Evolutionary conservation across 2,329 filamentous ascomycete genomes (phyloP).

Genomic region (Pseudopithomyces maydicus): DNA sequence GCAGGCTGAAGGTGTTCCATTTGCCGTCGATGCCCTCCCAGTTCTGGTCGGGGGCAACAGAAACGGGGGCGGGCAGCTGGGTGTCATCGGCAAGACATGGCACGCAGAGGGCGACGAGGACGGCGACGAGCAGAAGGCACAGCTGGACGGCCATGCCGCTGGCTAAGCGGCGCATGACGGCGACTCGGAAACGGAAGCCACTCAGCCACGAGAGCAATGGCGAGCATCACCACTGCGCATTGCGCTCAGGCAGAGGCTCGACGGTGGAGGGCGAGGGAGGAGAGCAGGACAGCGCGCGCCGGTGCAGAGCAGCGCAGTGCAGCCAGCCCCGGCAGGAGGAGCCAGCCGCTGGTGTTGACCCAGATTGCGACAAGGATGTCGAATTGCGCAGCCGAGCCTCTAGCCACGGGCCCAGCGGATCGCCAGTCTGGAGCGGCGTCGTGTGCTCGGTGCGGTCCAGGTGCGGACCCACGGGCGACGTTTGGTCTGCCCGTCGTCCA

Average conservation of each 20-base stretch:
- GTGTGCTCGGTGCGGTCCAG: background rate
- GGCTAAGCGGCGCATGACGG: conserved; percentile 24
- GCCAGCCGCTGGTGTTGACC: conserved; percentile 21
- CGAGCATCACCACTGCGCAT: conserved; percentile 33
- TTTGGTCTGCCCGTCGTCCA: background rate
- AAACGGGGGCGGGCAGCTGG: conserved; percentile 36
- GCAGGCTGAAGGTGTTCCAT: conserved; percentile 73
- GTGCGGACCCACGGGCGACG: too few species aligned
- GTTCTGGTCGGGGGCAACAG: conserved; percentile 43
- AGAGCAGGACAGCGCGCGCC: conserved; percentile 3
- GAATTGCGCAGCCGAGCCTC: conserved; percentile 18
- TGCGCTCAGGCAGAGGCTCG: conserved; percentile 15
- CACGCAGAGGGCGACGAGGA: conserved; percentile 14
- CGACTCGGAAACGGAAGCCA: conserved; percentile 17
- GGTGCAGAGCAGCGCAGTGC: conserved; percentile 7
- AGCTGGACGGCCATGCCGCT: conserved; percentile 23
- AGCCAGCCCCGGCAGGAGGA: conserved; percentile 14
- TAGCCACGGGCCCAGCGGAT: conserved; percentile 25
- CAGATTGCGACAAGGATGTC: conserved; percentile 32
- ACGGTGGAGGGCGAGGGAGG: conserved; percentile 7
- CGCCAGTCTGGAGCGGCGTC: conserved; percentile 28
- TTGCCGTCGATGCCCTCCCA: conserved; percentile 45
- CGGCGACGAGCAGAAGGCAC: conserved; percentile 7
- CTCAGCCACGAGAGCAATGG: conserved; percentile 29
- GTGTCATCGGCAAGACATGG: conserved; percentile 27